These are phyloP conservation scores for Colletotrichum nymphaeae DNA, from an alignment of 2,329 filamentous ascomycete species.

Conservation along the genomic window DNA sequence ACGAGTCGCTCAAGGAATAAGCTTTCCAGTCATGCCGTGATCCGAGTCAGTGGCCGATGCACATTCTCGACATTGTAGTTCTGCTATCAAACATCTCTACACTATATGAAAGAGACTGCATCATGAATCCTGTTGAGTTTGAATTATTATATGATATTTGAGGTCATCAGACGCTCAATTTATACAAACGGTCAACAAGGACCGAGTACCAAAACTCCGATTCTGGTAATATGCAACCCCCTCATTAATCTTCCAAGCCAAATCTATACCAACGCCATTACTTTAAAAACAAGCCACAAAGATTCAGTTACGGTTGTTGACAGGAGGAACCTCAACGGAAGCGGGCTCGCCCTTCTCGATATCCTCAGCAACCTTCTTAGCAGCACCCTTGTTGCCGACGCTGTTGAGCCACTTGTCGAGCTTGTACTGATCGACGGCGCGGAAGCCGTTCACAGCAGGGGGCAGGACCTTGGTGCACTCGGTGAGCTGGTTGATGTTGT, in stretches of 20 bases:
- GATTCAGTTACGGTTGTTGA: conserved; percentile 20
- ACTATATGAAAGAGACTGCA: no score
- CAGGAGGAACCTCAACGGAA: conserved; percentile 25
- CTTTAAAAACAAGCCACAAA: neutral
- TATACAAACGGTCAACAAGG: no score
- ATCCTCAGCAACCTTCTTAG: conserved; percentile 28
- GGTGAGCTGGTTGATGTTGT: conserved; percentile 65
- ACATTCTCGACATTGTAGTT: neutral
- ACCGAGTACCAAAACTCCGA: neutral
- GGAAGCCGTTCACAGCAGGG: conserved; percentile 36
- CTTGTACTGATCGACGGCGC: conserved; percentile 30
- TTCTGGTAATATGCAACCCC: neutral
- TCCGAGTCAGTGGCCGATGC: neutral
- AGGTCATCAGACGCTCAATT: neutral
- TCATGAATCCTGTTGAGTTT: neutral
- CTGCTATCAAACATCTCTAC: neutral
- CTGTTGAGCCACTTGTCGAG: conserved; percentile 38
- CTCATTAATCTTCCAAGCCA: neutral
- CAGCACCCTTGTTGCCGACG: conserved; percentile 34
- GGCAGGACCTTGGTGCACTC: conserved; percentile 67
- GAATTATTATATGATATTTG: neutral
- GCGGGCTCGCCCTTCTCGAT: conserved; percentile 28
- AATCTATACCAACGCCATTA: neutral
- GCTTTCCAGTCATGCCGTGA: neutral
- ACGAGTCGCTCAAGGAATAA: neutral